Conservation (phyloP, 2,329 filamentous ascomycete genomes). For the Salinomyces thailandicus region DNA sequence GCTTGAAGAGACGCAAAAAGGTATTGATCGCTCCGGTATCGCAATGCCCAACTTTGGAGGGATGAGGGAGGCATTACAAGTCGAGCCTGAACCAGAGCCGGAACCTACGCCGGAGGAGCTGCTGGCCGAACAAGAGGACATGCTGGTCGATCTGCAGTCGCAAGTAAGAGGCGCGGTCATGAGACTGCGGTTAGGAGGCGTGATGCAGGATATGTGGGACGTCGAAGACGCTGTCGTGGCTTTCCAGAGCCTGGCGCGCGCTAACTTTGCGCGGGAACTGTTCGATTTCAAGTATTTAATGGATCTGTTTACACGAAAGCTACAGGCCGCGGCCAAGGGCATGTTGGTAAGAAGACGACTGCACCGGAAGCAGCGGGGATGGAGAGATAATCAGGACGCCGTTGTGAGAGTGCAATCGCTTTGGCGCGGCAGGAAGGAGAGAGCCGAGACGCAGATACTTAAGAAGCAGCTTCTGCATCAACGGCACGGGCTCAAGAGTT, state of each 20-base stretch:
- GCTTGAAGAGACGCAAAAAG: constrained; percentile 91
- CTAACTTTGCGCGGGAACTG: constrained; percentile 77
- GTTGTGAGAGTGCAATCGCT: constrained; percentile 75
- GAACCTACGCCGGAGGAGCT: constrained; percentile 83
- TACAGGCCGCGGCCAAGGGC: constrained; percentile 72
- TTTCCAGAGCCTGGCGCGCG: constrained; percentile 76
- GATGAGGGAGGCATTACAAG: constrained; percentile 91
- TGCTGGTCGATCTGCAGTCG: constrained; percentile 71
- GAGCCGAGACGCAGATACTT: constrained; percentile 35
- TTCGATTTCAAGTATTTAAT: constrained; percentile 72
- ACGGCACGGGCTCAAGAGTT: constrained; percentile 36
- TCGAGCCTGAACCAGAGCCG: constrained; percentile 63
- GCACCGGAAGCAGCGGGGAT: constrained; percentile 53
- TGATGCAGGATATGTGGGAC: constrained; percentile 87
- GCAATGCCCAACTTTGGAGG: constrained; percentile 97
- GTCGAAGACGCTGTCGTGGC: constrained; percentile 67
- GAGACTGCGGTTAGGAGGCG: constrained; percentile 63
- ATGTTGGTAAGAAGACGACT: constrained; percentile 59
- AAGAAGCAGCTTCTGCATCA: constrained; percentile 38
- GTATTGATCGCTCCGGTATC: constrained; percentile 85
- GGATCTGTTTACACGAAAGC: constrained; percentile 64
- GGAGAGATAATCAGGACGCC: constrained; percentile 56
- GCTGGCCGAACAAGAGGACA: constrained; percentile 61
- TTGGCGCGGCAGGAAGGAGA: constrained; percentile 53
- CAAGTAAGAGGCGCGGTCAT: constrained; percentile 73